phyloP scores from a whole-genome alignment of 805 yeast species.

The Saturnispora mendoncae region DNA sequence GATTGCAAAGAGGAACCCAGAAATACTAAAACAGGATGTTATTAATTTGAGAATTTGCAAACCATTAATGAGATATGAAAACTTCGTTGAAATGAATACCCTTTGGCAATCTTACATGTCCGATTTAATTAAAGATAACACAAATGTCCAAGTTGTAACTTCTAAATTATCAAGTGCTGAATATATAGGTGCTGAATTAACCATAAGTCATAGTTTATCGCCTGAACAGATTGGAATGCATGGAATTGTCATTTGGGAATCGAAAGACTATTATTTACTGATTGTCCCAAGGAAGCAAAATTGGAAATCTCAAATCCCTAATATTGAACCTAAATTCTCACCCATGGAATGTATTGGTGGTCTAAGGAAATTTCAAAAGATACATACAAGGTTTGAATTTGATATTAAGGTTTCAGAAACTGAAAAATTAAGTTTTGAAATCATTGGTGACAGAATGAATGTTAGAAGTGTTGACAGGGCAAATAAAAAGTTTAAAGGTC shows the following conservation, averaged over 20 bases:
- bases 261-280: constrained; percentile 61
- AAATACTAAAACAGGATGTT: constrained; percentile 16
- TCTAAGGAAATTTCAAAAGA: constrained; percentile 56
- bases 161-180: constrained; percentile 68
- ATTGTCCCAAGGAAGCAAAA: constrained; percentile 38
- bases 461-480: constrained; percentile 74
- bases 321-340: constrained; percentile 15
- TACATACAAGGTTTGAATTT: constrained; percentile 54
- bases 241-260: constrained; percentile 82
- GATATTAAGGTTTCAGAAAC: constrained; percentile 24
- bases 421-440: constrained; percentile 38
- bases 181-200: constrained; percentile 64
- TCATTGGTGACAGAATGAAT: constrained; percentile 72
- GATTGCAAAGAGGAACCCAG: constrained; percentile 20
- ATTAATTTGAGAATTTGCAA: constrained; percentile 18
- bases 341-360: constrained; percentile 45
- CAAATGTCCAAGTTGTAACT: constrained; percentile 29
- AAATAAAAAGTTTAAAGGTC: constrained; percentile 76
- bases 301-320: constrained; percentile 27
- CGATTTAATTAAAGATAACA: constrained; percentile 37
- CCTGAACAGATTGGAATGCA: constrained; percentile 46
- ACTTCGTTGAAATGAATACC: constrained; percentile 45
- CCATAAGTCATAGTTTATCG: constrained; percentile 51
- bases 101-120: constrained; percentile 68
- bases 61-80: constrained; percentile 32